A percentile compares a stretch with the other conserved stretches of the same genome.
These are phyloP conservation scores for Gnaphalium uliginosum DNA, from an alignment of 129 eudicot genomes.

Conservation along the genomic window DNA sequence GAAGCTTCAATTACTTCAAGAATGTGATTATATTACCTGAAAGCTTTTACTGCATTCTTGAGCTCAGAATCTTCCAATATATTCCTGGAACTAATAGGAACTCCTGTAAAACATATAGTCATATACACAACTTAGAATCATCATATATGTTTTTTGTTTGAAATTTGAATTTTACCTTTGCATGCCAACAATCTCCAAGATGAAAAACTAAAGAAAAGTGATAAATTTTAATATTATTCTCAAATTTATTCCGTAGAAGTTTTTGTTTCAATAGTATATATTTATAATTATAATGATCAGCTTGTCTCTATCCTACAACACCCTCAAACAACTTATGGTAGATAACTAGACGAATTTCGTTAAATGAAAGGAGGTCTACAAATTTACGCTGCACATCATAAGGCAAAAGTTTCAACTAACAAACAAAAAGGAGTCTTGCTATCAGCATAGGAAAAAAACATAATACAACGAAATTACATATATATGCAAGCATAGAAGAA, in stretches of 20 bases:
- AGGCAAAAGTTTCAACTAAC: neutral
- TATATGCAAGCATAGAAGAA: neutral
- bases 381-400: neutral
- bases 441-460: too few relatives aligned
- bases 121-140: neutral
- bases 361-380: neutral
- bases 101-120: conserved; percentile 53
- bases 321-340: neutral
- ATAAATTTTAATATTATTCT: neutral
- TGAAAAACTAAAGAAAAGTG: neutral
- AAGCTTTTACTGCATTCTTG: conserved; percentile 77
- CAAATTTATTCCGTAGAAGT: neutral
- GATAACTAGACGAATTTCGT: neutral
- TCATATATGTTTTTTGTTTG: neutral
- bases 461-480: neutral
- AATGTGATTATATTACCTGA: conserved; percentile 43
- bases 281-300: neutral
- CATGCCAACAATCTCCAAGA: neutral
- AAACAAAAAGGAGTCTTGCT: neutral
- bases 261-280: neutral
- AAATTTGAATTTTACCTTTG: neutral
- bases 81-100: conserved; percentile 71
- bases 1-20: neutral
- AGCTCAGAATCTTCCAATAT: conserved; percentile 85
- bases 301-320: neutral